Evolutionary conservation across 805 yeast species (phyloP), one percentile per base, ranked within the genome.

Genomic region (Scheffersomyces amazonensis): DNA sequence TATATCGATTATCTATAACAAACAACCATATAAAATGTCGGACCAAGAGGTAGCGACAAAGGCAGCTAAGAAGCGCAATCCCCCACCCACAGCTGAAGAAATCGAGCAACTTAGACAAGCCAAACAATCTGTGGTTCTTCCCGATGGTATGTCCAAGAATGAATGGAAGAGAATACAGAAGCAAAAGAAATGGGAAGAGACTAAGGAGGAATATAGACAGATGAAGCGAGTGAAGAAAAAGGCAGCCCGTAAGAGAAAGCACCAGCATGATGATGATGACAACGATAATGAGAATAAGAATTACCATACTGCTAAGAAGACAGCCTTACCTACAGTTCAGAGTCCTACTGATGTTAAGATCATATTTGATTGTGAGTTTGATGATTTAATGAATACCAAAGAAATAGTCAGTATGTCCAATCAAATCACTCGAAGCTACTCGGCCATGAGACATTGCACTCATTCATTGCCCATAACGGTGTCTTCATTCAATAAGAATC

Each of bases 331-430:
- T 0, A 42, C 62, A 16, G 63, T 67, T 11, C 89, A 82, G 52
- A 49, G 45, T 2, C 61, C 61, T 10, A 68, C 80, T 2, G 78
- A 75, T 0, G 71, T 80, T 6, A 64, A 58, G 5, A 69, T 90
- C 19, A 65, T 90, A n/a, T 54, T 90, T 46, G 99, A 91, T 61
- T 91, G 99, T 62, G 85, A 76, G 12, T 91, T 91, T 59, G 98
- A 93, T 54, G 93, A 86, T 32, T 54, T 85, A 52, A 93, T 93
- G 99, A 77, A 74, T 25, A 86, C 81, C 15, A 82, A 81, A 47
- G 82, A 77, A 43, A 68, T 77, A 32, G 75, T 76, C 2, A 86
- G 96, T 16, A 61, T 91, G 53, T 76, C 88, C 5, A 75, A 80
- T 35, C 99, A 91, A 62, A 72, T 93, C 35, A 80, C 91, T 3